Base-by-base conservation (phyloP, 78 protist species). In the Dictyostelium discoideum region DNA sequence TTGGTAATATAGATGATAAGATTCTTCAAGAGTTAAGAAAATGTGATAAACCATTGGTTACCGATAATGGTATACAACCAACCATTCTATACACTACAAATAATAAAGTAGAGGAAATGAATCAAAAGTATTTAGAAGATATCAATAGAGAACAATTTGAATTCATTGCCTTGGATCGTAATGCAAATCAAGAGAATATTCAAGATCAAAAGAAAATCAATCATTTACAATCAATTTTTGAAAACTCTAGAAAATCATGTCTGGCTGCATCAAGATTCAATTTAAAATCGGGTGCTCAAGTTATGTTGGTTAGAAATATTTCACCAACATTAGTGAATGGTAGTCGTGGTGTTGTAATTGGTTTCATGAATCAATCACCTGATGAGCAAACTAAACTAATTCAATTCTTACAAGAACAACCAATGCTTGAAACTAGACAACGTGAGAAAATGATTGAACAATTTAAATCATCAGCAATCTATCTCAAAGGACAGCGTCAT, bases 261-360 rank as follows among this genome's bases (percentile, higher is more conserved):
- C 50, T 88, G 72, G 94, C 94, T 29, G 22, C 86, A 8, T 18
- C 78, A 0, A 84, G 79, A 13, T 80, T 94, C 32, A n/a, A 22
- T 8, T 74, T 94, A 6, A 94, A 94, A 72, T 74, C 84, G 0
- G 97, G 97, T 20, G 97, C 97, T 11, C 97, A 94, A 11, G 93
- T 94, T 7, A 94, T 94, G 97, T 24, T 94, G 50, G 84, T 94
- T 20, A 22, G 93, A 16, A 94, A 94, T 81, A 13, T 94, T 4
- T 29, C 81, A 5, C 20, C 26, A 0, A n/a, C 44, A 6, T 73
- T 85, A 5, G 92, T 94, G 5, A 94, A 94, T 65, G 97, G 97
- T 5, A 65, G 76, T 2, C 44, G 93, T 20, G 97, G 97, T 32
- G 78, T 94, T 9, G 85, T 94, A 3, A 32, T 84, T 48, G 87